Base-by-base conservation (phyloP, 306 rosid species). In the Dalbergia cultrata region DNA sequence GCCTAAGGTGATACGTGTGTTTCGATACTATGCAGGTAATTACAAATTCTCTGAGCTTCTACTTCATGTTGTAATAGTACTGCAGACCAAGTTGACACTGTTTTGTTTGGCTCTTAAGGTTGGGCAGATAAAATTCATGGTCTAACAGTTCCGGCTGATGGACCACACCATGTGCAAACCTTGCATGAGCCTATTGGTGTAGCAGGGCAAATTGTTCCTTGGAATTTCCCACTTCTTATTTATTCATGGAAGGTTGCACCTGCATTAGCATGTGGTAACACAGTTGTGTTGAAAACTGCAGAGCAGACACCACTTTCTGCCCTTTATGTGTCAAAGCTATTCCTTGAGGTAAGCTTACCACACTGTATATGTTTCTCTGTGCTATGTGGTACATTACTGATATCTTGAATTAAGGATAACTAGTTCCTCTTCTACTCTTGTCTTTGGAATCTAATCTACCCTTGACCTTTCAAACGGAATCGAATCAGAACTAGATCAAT, bases 71-170 rank as follows among this genome's bases (percentile, higher is more conserved):
- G 16, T 33, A 57, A 47, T 50, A 60, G 18, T 62, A 56, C 37
- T 54, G 41, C 31, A 6, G 45, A 19, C 16, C 44, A 71, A 22
- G 75, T 67, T 85, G 60, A 53, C 69, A n/a, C 62, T 53, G 8
- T 54, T 67, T 52, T 69, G 47, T 37, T 37, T 37, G 41, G 5
- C 5, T 37, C 47, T 52, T 82, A 88, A 92, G 97, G 97, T 64
- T 93, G 92, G 94, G 96, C 92, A 9, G 95, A 93, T 68, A 93
- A 93, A 84, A 89, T 93, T 64, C 97, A 93, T 35, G 97, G 97
- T 22, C 88, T 89, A 52, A 93, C 94, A 1, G 86, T 84, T 82
- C 95, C 88, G 60, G 90, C 93, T 8, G 97, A 93, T 84, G 95
- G 96, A 26, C 73, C 84, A 8, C 65, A 93, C 86, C 90, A 89